phyloP scores from a whole-genome alignment of 345 rosid genomes.

The Populus simonii region DNA sequence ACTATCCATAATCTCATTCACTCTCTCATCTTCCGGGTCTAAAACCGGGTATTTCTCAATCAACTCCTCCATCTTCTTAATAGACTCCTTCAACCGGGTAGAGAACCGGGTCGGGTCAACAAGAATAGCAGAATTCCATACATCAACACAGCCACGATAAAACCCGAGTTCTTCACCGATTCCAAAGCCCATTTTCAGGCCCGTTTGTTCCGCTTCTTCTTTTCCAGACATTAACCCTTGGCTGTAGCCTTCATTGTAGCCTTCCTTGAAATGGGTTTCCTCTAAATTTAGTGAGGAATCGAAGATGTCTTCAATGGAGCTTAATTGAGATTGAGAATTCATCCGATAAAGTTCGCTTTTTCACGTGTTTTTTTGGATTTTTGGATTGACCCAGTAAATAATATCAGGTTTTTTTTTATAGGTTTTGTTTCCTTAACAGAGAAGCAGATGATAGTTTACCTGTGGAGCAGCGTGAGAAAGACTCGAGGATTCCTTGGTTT shows the following conservation, averaged over 20 bases:
- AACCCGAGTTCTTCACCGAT: conserved; percentile 75
- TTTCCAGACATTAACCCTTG: conserved; percentile 52
- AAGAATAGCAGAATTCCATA: conserved; percentile 60
- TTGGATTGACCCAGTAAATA: background rate
- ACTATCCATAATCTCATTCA: conserved; percentile 53
- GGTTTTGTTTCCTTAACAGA: no score
- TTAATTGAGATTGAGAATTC: conserved; percentile 25
- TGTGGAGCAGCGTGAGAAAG: no score
- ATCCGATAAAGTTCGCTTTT: conserved; percentile 4
- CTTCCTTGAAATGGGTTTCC: conserved; percentile 53
- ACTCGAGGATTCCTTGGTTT: no score
- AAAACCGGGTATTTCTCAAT: conserved; percentile 48
- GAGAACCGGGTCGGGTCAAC: conserved; percentile 48
- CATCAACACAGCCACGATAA: conserved; percentile 68
- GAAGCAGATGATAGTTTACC: no score
- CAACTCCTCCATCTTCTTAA: conserved; percentile 57
- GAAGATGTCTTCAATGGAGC: conserved; percentile 45
- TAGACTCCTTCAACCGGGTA: conserved; percentile 47
- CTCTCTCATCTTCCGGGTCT: conserved; percentile 65
- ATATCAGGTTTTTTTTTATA: no score
- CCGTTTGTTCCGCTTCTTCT: conserved; percentile 62
- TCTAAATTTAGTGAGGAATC: conserved; percentile 56
- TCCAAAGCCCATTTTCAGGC: conserved; percentile 62
- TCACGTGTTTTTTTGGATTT: background rate
- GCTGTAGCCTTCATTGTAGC: conserved; percentile 39